Evolutionary conservation across 495 filamentous ascomycete species (phyloP).

Genomic region (Penicillium pancosmium): DNA sequence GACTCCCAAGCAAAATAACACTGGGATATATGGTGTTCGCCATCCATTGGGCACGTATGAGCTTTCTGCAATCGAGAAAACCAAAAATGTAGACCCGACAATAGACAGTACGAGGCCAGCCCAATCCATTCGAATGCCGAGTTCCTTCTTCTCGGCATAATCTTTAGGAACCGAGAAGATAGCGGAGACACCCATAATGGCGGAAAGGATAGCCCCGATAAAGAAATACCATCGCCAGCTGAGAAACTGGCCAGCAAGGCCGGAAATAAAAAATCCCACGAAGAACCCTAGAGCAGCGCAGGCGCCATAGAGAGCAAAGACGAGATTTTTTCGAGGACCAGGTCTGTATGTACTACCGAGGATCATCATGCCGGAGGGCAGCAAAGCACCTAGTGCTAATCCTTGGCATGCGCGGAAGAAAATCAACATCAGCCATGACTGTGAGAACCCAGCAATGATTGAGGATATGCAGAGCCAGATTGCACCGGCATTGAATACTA

Average conservation of each 20-base stretch:
- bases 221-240: constrained; percentile 83
- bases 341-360: constrained; percentile 81
- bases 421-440: constrained; percentile 71
- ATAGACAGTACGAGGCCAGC: constrained; percentile 65
- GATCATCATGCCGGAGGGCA: constrained; percentile 78
- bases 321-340: constrained; percentile 81
- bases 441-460: constrained; percentile 71
- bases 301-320: constrained; percentile 81
- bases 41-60: constrained; percentile 70
- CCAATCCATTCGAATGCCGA: constrained; percentile 69
- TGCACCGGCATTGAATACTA: constrained; percentile 67
- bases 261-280: constrained; percentile 78
- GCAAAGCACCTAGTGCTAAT: constrained; percentile 74
- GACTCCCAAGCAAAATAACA: constrained; percentile 56
- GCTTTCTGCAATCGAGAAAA: constrained; percentile 79
- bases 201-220: constrained; percentile 62
- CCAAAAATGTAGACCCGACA: constrained; percentile 67
- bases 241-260: constrained; percentile 63
- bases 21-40: constrained; percentile 63
- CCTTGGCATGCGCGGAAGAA: constrained; percentile 78
- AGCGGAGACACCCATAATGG: constrained; percentile 54
- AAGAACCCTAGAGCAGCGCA: constrained; percentile 82
- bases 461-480: constrained; percentile 75
- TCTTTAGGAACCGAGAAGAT: constrained; percentile 71
- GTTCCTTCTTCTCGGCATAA: constrained; percentile 46